A percentile compares a stretch with the other conserved stretches of the same genome.
phyloP scores from a whole-genome alignment of 257 asterid genomes.

The Ehretia macrophylla region DNA sequence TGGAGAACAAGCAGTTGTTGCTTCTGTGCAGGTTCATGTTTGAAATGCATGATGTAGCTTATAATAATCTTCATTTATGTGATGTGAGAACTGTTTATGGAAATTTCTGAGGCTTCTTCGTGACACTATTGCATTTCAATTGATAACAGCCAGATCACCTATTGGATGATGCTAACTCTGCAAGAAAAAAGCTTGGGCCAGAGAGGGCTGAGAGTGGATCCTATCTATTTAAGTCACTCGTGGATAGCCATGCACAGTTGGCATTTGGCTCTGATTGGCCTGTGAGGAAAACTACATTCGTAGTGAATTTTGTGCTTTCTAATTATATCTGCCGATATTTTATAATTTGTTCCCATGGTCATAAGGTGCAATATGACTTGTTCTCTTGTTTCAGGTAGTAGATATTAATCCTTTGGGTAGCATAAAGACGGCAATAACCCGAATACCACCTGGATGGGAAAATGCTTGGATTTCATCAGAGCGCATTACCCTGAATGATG shows the following conservation, averaged over 20 bases:
- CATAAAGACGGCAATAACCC: conserved; percentile 64
- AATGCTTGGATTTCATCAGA: conserved; percentile 77
- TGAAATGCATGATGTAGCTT: conserved; percentile 1
- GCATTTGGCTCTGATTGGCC: conserved; percentile 99
- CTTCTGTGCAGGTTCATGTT: conserved; percentile 84
- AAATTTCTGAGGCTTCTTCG: background rate
- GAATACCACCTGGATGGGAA: conserved; percentile 74
- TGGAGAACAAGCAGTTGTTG: conserved; percentile 65
- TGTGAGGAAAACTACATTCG: conserved; percentile 30
- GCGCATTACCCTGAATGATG: conserved; percentile 53
- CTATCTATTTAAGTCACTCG: conserved; percentile 66
- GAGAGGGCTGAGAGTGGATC: conserved; percentile 74
- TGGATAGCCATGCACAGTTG: conserved; percentile 50
- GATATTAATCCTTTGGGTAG: conserved; percentile 81
- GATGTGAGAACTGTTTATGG: background rate
- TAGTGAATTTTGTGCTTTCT: background rate
- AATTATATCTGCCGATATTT: background rate
- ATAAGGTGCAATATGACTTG: background rate
- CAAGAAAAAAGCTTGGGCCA: conserved; percentile 66
- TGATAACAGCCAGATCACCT: conserved; percentile 83
- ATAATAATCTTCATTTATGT: background rate
- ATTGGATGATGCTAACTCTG: conserved; percentile 84
- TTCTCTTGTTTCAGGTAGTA: conserved; percentile 52
- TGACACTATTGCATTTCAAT: conserved; percentile 5
- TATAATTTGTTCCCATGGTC: background rate